Evolutionary conservation across 805 yeast genomes (phyloP), one percentile per base, ranked within the genome.

Genomic region (Metschnikowia noctiluminum): DNA sequence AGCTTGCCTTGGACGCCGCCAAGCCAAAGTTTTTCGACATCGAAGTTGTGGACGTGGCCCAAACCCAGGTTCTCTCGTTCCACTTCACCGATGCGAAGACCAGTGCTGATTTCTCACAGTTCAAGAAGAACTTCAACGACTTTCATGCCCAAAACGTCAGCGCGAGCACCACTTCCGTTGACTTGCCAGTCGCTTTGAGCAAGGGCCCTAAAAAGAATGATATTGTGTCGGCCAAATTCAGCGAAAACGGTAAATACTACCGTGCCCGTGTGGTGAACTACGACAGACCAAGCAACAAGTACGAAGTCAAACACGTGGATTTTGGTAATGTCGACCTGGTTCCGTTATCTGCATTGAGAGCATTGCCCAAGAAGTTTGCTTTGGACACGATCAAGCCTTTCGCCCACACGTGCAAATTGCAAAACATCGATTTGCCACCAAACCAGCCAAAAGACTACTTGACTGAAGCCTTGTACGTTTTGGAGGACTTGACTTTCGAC

Each of bases 381-480:
- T 45, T 65, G 28, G 49, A 67, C 8, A 55, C 64, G 1, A 63
- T 64, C 40, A 78, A 82, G 39, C 71, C 79, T 11, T 84, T 83
- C 61, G 84, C 85, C 12, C 80, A 74, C 57, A 69, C 77, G n/a
- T 74, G 78, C 30, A 70, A 64, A 45, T 71, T 85, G 55, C 77
- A 83, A 21, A 73, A 76, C 57, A 63, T 85, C 40, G 72, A 68
- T 49, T 68, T 79, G 42, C 89, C 91, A 5, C 87, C 89, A 3
- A 56, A 71, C 9, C 66, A 70, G 47, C 81, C 81, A 34, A 70
- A 73, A 28, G 84, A 80, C 54, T 84, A 81, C 62, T 68, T 74
- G 45, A 66, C 73, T 14, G 84, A 79, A 28, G 82, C 84, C 6
- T 65, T 80, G 45, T 75, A 75, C 48, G 73, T 71, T 37, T 68